These are phyloP conservation scores for Wickerhamiella lipophila DNA, from an alignment of 805 yeast genomes.

Conservation along the genomic window DNA sequence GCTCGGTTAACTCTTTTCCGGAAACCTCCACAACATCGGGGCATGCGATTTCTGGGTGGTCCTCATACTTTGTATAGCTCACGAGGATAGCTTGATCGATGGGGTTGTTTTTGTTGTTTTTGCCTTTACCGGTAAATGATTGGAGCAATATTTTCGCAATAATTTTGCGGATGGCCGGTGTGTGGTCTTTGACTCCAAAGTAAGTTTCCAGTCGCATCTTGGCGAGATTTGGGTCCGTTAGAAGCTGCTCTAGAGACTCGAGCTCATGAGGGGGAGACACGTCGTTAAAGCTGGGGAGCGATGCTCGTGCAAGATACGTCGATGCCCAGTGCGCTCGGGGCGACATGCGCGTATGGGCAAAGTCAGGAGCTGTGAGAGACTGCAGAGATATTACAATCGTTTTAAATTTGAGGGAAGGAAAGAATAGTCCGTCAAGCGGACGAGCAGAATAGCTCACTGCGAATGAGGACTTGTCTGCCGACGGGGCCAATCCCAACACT, in stretches of 20 bases:
- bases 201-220: not conserved
- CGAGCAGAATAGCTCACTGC: slow-evolving; percentile 2
- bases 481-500: not conserved
- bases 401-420: slow-evolving; percentile 1
- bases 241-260: not conserved
- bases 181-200: slow-evolving; percentile 3
- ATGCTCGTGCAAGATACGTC: not conserved
- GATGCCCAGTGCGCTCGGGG: slow-evolving; percentile 7
- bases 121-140: too few species aligned
- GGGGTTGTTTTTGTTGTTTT: not conserved
- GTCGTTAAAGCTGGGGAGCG: not conserved
- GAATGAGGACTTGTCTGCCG: slow-evolving; percentile 1
- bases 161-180: not conserved
- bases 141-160: not conserved
- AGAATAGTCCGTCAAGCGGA: not conserved
- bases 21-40: not conserved
- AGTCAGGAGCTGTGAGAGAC: not conserved
- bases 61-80: not conserved
- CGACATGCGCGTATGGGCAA: not conserved
- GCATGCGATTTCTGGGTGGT: not conserved
- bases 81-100: slow-evolving; percentile 6
- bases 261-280: not conserved
- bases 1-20: not conserved
- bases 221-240: not conserved
- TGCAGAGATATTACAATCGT: not conserved